Evolutionary conservation across 2,329 filamentous ascomycete genomes (phyloP), one percentile per base, ranked within the genome.

Genomic region (Teratosphaeria viscida): DNA sequence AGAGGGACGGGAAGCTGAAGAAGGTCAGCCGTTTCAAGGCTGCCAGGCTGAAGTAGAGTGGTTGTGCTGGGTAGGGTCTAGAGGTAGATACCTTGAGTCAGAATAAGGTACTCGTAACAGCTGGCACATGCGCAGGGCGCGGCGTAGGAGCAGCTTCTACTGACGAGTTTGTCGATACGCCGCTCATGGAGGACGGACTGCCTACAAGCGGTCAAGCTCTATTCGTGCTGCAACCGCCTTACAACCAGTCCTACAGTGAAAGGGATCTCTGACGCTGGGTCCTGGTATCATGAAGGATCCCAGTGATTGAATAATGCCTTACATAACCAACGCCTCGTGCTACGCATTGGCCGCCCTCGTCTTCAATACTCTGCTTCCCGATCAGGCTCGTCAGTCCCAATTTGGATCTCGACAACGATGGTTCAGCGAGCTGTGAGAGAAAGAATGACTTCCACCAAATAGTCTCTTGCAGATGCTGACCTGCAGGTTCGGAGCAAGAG

Each of bases 21-120:
- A 74, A 73, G 60, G 72, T 74, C 16, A 74, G 72, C 60, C 63
- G 71, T 8, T 74, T 74, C 63, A 72, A 67, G 63, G 72, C 72
- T 59, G 72, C 71, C 23, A 68, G 71, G 52, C 66, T 73, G 56
- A 67, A 67, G 61, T 53, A 27, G 49, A 10, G 39, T 53, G 47
- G 19, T 19, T 8, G 55, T 19, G 55, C 8, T 54, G 26, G 27
- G 37, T n/a, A 54, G 55, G 2, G 16, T 10, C 8, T 4, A 26
- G 14, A 27, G 2, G 35, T 29, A 58, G 23, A 52, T 55, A 27
- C n/a, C n/a, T 37, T 37, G n/a, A 10, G 16, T 19, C 6, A 26
- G n/a, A 11, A 27, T 5, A 12, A 47, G 11, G 37, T 16, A n/a
- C 26, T 59, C 16, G 19, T 57, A 52, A 34, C 23, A 32, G 35